Evolutionary conservation across 1,139 yeast species (phyloP), one percentile per base, ranked within the genome.

Genomic region (Suhomyces chickasaworum): DNA sequence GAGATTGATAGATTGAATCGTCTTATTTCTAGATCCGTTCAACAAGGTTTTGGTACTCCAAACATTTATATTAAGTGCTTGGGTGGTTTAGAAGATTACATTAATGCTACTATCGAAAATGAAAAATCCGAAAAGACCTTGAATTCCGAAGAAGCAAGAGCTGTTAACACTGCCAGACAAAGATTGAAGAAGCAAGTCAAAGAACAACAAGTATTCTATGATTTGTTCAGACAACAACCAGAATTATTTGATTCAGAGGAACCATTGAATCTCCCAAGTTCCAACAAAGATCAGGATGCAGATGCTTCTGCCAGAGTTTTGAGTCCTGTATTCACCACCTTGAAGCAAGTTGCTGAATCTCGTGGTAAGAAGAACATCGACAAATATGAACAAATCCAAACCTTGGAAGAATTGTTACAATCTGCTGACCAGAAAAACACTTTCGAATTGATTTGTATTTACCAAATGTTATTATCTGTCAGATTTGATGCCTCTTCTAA

Each of bases 301-400:
- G 58, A 60, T 23, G 59, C 52, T 13, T 21, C 21, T 17, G 45
- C 20, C 40, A 65, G 66, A 50, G 59, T 57, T 27, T 63, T 72
- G 56, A 66, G 74, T 53, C 75, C 77, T 18, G 84, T 91, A 46
- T 89, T 91, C 75, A 75, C 84, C 50, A 82, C 88, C 37, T 77
- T 93, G 64, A 81, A 85, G 64, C 71, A 82, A 46, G 84, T 95
- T 51, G 75, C 88, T 53, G 99, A 93, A 67, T 78, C 91, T 42
- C 86, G 99, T 71, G 99, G 99, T 75, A 91, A 91, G 75, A 93
- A 89, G 78, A 89, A 89, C 66, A 86, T 90, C 54, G 97, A 93
- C 66, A 83, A 85, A 57, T 71, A 66, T 51, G 96, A 88, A 65
- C 97, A 93, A 68, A 80, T 90, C 54, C 73, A 73, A 53, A 75